Evolutionary conservation across 495 filamentous ascomycete genomes (phyloP).

Genomic region (Chaetomium fimeti): DNA sequence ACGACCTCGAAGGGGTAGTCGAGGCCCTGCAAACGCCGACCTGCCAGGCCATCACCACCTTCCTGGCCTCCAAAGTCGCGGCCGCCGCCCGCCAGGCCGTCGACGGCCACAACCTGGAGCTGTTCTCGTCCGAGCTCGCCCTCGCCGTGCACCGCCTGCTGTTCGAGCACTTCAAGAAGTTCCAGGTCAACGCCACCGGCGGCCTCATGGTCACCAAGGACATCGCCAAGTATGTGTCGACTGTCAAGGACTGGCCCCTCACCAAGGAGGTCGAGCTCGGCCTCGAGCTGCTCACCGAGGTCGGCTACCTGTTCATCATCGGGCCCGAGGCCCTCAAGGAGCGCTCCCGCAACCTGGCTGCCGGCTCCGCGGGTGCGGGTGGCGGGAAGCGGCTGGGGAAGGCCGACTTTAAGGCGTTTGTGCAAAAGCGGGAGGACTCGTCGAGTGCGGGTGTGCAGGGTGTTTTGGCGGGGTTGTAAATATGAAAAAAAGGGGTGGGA

Average conservation of each 20-base stretch:
- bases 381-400: conserved; percentile 52
- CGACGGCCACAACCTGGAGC: conserved; percentile 71
- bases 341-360: conserved; percentile 59
- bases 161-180: conserved; percentile 91
- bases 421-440: conserved; percentile 77
- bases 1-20: conserved; percentile 66
- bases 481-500: not conserved
- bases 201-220: conserved; percentile 96
- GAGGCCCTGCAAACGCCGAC: conserved; percentile 85
- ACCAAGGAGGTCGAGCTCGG: conserved; percentile 65
- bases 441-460: conserved; percentile 76
- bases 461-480: conserved; percentile 58
- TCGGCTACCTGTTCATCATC: conserved; percentile 96
- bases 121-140: conserved; percentile 82
- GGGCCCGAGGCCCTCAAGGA: conserved; percentile 84
- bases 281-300: conserved; percentile 84
- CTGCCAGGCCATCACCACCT: conserved; percentile 72
- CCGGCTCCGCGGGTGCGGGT: conserved; percentile 10
- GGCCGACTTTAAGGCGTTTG: conserved; percentile 79
- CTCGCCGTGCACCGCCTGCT: conserved; percentile 71
- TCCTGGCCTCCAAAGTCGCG: conserved; percentile 63
- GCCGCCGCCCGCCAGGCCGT: conserved; percentile 62
- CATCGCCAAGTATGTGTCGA: conserved; percentile 81
- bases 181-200: conserved; percentile 84
- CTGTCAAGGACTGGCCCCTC: conserved; percentile 77